phyloP scores from a whole-genome alignment of 75 land plant species.

The Pinus albicaulis region DNA sequence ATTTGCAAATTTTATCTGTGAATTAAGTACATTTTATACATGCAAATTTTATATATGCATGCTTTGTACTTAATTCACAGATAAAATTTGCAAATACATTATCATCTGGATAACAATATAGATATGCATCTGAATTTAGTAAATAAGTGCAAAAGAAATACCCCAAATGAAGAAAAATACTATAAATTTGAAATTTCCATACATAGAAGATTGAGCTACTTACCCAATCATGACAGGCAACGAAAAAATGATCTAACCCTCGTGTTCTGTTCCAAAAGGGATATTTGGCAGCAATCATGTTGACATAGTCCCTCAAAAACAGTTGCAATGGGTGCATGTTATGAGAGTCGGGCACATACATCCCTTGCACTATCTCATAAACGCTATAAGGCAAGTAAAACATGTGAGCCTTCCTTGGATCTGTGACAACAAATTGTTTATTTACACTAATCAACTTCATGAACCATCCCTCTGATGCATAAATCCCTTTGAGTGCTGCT shows the following conservation, averaged over 20 bases:
- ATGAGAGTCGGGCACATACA: constrained; percentile 58
- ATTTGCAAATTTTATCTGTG: too few relatives aligned
- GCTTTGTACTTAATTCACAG: neutral
- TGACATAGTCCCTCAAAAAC: constrained; percentile 62
- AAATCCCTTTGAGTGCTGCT: constrained; percentile 56
- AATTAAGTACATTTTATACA: too few relatives aligned
- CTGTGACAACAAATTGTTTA: constrained; percentile 46
- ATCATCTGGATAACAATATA: neutral
- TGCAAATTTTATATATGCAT: too few relatives aligned
- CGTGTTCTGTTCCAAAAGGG: constrained; percentile 79
- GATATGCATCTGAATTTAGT: neutral
- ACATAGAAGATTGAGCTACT: constrained; percentile 7
- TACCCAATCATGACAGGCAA: constrained; percentile 97
- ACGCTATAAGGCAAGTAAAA: constrained; percentile 81
- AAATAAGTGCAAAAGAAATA: constrained; percentile 1
- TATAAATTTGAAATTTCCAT: neutral
- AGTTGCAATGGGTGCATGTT: constrained; percentile 55
- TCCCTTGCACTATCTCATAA: constrained; percentile 42
- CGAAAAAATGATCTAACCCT: constrained; percentile 83
- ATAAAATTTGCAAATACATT: neutral
- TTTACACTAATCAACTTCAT: constrained; percentile 59
- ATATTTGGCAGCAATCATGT: constrained; percentile 59
- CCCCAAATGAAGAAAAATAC: neutral
- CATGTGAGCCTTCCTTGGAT: constrained; percentile 67
- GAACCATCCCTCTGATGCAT: constrained; percentile 93